Evolutionary conservation across 768 basidiomycete genomes (phyloP).

Genomic region (Tremella mesenterica): DNA sequence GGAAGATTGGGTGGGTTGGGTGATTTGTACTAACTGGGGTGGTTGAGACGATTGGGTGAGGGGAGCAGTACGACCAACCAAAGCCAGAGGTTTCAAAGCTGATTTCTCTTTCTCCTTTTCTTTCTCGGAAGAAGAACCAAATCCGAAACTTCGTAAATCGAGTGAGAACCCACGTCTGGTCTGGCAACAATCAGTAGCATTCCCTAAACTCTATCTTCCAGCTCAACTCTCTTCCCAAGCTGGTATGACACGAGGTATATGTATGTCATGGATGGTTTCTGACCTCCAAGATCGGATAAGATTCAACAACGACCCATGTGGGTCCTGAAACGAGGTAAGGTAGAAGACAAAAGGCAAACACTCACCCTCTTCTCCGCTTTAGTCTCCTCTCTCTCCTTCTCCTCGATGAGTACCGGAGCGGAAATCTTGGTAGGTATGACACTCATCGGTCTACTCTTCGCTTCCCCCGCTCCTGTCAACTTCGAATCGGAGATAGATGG

Average conservation of each 20-base stretch:
- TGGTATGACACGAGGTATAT: no score
- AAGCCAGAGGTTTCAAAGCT: constrained; percentile 13
- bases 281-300: no score
- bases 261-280: no score
- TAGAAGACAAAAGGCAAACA: no score
- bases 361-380: constrained; percentile 34
- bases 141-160: constrained; percentile 39
- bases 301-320: no score
- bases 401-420: neutral
- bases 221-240: no score
- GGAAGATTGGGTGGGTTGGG: neutral
- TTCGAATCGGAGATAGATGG: neutral
- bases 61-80: neutral
- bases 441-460: neutral
- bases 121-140: constrained; percentile 12
- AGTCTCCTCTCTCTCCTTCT: constrained; percentile 13
- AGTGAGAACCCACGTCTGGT: constrained; percentile 38
- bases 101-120: constrained; percentile 6
- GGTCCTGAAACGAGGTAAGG: neutral
- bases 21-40: neutral
- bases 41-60: constrained; percentile 1
- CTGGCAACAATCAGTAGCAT: constrained; percentile 12
- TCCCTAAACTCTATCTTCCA: no score
- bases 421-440: neutral
- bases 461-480: neutral